These are phyloP conservation scores for Calophaca sinica DNA, from an alignment of 306 rosid species.

Conservation along the genomic window DNA sequence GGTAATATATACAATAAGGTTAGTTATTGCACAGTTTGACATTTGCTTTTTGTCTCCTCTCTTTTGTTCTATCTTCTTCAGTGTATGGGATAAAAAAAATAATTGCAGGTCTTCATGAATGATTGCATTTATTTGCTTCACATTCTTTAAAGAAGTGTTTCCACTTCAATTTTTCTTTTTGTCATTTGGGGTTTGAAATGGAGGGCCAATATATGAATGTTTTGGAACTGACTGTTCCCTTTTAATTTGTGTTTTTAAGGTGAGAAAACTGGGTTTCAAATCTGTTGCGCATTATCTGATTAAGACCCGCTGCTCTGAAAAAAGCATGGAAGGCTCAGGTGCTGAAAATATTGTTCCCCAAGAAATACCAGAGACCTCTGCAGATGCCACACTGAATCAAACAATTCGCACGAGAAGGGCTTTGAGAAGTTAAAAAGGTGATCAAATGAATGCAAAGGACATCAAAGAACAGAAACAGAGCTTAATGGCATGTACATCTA, in stretches of 20 bases:
- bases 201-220: not conserved
- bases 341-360: conserved; percentile 32
- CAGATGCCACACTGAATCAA: not conserved
- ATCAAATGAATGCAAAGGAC: not conserved
- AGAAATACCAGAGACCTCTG: conserved; percentile 34
- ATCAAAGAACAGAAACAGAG: conserved; percentile 15
- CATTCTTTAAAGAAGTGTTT: not conserved
- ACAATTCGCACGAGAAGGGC: conserved; percentile 7
- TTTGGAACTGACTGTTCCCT: conserved; percentile 37
- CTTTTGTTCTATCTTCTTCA: conserved; percentile 29
- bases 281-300: conserved; percentile 66
- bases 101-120: conserved; percentile 8
- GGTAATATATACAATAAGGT: conserved; percentile 75
- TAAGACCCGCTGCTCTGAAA: conserved; percentile 39
- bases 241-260: conserved; percentile 43
- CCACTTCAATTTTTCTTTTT: not conserved
- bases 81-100: conserved; percentile 12
- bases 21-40: conserved; percentile 26
- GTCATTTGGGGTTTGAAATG: not conserved
- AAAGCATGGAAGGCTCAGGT: conserved; percentile 29
- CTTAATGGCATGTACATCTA: conserved; percentile 4
- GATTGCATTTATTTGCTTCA: conserved; percentile 23
- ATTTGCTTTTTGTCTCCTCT: conserved; percentile 4
- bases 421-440: conserved; percentile 5
- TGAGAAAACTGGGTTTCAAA: conserved; percentile 53